Percentiles rank a stretch among this genome's conserved stretches.
Evolutionary conservation across 176 grass and related monocot species (phyloP).

Genomic region (Oryza longistaminata): DNA sequence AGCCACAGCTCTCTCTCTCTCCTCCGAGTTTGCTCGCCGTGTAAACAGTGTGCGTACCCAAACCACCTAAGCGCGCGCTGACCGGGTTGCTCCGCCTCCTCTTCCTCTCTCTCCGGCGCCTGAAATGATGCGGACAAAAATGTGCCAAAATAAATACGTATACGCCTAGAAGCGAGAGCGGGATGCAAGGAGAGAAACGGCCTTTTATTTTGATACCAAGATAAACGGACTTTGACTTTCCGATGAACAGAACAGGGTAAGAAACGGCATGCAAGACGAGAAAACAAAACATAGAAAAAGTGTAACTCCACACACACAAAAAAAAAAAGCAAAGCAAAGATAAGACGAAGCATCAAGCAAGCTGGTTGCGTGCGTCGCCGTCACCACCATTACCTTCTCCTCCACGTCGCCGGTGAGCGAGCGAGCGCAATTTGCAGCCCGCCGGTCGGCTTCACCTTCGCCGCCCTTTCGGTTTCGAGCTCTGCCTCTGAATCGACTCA

Average conservation of each 20-base stretch:
- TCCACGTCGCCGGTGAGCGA: conserved; percentile 4
- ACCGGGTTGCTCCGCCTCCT: neutral
- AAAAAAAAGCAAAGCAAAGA: neutral
- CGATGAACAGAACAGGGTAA: neutral
- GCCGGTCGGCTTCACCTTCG: neutral
- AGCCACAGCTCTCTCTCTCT: neutral
- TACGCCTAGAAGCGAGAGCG: neutral
- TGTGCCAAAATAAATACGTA: neutral
- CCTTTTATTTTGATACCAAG: neutral
- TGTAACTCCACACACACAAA: neutral
- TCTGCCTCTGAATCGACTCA: neutral
- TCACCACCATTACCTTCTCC: neutral
- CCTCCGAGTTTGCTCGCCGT: neutral
- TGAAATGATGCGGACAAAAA: neutral
- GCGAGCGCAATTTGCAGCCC: neutral
- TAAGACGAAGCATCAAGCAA: conserved; percentile 1
- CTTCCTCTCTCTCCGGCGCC: neutral
- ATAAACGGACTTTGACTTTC: neutral
- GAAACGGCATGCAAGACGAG: neutral
- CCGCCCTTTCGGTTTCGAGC: neutral
- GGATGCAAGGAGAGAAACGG: neutral
- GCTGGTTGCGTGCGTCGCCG: neutral
- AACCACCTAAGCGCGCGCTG: neutral
- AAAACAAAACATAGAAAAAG: neutral
- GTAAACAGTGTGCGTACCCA: conserved; percentile 14